Evolutionary conservation across 495 filamentous ascomycete species (phyloP).

Genomic region (Podospora conica): DNA sequence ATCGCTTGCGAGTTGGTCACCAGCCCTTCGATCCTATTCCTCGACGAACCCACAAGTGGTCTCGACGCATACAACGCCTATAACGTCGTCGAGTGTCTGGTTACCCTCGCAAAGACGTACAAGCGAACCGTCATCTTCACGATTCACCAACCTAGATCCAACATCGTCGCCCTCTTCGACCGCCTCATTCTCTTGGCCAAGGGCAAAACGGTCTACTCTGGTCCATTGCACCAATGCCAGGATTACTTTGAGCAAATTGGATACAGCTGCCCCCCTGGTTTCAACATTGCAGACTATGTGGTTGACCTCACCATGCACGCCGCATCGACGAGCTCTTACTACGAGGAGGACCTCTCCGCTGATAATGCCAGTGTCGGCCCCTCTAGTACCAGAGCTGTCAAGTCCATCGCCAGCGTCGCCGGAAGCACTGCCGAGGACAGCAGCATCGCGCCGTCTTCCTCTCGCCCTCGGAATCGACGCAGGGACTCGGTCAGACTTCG

Average conservation of each 20-base stretch:
- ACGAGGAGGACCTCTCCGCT: constrained; percentile 50
- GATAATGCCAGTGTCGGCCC: constrained; percentile 71
- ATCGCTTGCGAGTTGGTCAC: constrained; percentile 98
- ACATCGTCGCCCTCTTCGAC: constrained; percentile 98
- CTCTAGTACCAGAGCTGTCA: constrained; percentile 83
- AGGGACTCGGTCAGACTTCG: constrained; percentile 69
- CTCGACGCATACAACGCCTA: constrained; percentile 95
- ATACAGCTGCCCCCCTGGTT: constrained; percentile 87
- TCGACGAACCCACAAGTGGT: constrained; percentile 95
- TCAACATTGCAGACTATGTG: constrained; percentile 97
- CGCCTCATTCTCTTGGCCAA: constrained; percentile 83
- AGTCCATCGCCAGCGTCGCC: constrained; percentile 77
- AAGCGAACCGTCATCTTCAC: constrained; percentile 96
- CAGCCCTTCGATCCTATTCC: constrained; percentile 92
- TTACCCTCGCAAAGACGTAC: constrained; percentile 91
- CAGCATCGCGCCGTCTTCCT: constrained; percentile 31
- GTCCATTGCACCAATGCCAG: constrained; percentile 83
- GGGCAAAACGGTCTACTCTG: constrained; percentile 88
- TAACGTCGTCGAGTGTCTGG: constrained; percentile 93
- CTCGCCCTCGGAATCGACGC: constrained; percentile 59
- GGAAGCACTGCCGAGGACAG: constrained; percentile 56
- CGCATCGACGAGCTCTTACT: constrained; percentile 32
- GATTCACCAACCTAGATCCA: constrained; percentile 98
- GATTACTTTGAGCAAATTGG: constrained; percentile 87
- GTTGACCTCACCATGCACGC: constrained; percentile 98